Base-by-base conservation (phyloP, 257 asterid genomes). In the Nicotiana obtusifolia region DNA sequence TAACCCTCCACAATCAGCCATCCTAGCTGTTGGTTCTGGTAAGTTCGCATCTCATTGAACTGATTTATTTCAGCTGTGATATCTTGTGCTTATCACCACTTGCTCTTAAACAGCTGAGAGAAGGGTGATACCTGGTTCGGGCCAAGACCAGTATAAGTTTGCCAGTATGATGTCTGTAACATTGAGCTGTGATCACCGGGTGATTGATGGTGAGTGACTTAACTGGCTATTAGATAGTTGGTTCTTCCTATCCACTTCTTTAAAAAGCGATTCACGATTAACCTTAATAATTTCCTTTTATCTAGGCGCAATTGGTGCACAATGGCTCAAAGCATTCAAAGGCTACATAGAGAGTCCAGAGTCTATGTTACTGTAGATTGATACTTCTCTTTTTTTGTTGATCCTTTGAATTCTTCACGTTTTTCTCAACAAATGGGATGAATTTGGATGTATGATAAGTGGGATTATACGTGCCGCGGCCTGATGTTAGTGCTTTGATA, bases 301-400 rank as follows among this genome's bases (percentile, higher is more conserved):
- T 84, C 75, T 81, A 96, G 99, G 99, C 30, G 99, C 98, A 14
- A 87, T 96, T 41, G 99, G 98, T 66, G 99, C 99, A 4, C 98
- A 96, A 88, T 96, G 99, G 99, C 89, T 96, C 83, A 96, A 94
- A 89, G 98, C 98, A 49, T 96, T 96, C 37, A 96, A 96, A 86
- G 95, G 98, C 84, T 96, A 94, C 90, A 91, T 96, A 19, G 99
- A 96, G 90, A 94, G 88, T 81, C 99, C 99, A 5, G 97, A 94
- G 84, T 83, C 97, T 1, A 94, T 96, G 99, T 78, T 95, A 88
- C 97, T 96, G 52, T 94, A 77, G 89, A 82, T 82, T 57, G 60
- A 65, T 60, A 37, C 66, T 84, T 64, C 53, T 24, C 31, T 30
- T 30, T 22, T 7, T 83, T 19, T 26, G 19, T 77, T 31, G 78